Evolutionary conservation across 2,329 filamentous ascomycete genomes (phyloP).

Genomic region (Paracoccidioides lutzii): DNA sequence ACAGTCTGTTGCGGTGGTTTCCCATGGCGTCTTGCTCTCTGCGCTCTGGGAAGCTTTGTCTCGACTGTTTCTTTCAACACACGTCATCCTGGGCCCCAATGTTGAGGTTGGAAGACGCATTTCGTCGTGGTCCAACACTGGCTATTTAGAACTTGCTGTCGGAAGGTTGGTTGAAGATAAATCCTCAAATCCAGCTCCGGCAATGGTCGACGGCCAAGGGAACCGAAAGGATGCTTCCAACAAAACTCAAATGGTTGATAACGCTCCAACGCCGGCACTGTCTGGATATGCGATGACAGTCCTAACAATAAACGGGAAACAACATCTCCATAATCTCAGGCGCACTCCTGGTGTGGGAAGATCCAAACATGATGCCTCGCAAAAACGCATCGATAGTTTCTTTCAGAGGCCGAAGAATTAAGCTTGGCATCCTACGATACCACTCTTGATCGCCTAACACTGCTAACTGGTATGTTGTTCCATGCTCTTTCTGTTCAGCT

Average conservation of each 20-base stretch:
- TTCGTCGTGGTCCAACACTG: conserved; percentile 54
- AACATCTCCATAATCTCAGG: conserved; percentile 61
- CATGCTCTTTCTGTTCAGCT: conserved; percentile 4
- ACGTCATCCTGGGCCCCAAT: conserved; percentile 32
- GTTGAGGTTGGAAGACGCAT: conserved; percentile 25
- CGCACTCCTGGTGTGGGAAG: conserved; percentile 74
- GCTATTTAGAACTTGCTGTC: conserved; percentile 41
- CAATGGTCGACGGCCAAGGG: conserved; percentile 1
- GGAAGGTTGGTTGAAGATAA: background rate
- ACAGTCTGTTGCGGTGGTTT: conserved; percentile 52
- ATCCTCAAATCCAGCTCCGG: background rate
- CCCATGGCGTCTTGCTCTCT: conserved; percentile 70
- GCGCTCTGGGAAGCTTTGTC: conserved; percentile 54
- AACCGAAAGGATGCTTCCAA: background rate
- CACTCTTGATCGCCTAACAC: background rate
- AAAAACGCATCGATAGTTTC: conserved; percentile 65
- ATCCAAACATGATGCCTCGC: conserved; percentile 58
- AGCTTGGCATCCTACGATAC: background rate
- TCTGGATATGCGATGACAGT: conserved; percentile 40
- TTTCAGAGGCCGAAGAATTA: conserved; percentile 44
- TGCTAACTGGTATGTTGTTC: conserved; percentile 5
- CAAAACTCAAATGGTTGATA: background rate
- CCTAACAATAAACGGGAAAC: conserved; percentile 51
- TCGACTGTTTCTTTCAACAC: conserved; percentile 38
- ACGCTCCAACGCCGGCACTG: conserved; percentile 11